phyloP scores from a whole-genome alignment of 345 rosid species.

The Salix suchowensis region DNA sequence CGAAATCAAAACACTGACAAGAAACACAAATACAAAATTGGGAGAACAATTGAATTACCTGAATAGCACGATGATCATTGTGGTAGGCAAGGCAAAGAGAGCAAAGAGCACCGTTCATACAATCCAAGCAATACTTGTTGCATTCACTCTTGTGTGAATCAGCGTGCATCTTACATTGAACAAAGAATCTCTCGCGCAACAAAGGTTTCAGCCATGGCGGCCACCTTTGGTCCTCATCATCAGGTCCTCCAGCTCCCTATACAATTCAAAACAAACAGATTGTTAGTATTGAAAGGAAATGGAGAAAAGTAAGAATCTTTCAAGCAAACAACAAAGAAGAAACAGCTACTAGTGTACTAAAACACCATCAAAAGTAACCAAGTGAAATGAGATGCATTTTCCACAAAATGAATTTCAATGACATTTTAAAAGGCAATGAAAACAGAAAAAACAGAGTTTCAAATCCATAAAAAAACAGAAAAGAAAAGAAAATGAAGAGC shows the following conservation, averaged over 20 bases:
- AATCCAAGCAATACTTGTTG: constrained; percentile 62
- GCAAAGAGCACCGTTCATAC: constrained; percentile 54
- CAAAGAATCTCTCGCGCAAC: constrained; percentile 47
- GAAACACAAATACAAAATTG: not conserved
- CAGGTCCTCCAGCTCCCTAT: constrained; percentile 59
- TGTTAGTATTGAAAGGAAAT: not conserved
- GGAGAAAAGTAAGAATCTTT: not conserved
- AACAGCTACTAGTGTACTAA: not conserved
- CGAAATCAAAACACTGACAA: not conserved
- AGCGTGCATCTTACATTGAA: constrained; percentile 49
- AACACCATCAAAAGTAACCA: not conserved
- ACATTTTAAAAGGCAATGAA: not conserved
- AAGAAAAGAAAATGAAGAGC: not conserved
- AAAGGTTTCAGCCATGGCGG: constrained; percentile 63
- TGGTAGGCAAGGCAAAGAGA: constrained; percentile 51
- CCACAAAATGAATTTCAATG: not conserved
- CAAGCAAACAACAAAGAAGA: not conserved
- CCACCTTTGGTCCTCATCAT: constrained; percentile 43
- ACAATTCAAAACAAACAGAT: not conserved
- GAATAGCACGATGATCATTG: constrained; percentile 50
- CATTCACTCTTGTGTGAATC: constrained; percentile 65
- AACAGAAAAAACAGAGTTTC: not conserved
- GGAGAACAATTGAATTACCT: constrained; percentile 32
- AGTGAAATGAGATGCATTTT: not conserved
- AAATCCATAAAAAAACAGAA: not conserved